Base-by-base conservation (phyloP, 1,139 yeast genomes). In the Trichomonascaceae sp. region DNA sequence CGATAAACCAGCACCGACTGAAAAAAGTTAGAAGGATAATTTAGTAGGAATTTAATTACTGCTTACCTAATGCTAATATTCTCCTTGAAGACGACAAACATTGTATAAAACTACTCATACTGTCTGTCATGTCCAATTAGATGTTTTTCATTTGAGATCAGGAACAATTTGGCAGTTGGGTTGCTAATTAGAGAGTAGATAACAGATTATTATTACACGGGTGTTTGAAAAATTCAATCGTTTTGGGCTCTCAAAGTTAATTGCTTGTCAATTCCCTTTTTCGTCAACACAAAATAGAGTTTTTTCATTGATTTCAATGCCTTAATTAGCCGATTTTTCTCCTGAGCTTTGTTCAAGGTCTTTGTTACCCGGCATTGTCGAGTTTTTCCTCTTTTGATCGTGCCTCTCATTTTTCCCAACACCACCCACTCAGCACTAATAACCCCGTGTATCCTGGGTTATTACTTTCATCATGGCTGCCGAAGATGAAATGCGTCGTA, bases 1-100 rank as follows among this genome's bases (percentile, higher is more conserved):
- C 3, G 91, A 84, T 8, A 88, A 74, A 0, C 96, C 96, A 1
- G 96, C 91, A 1, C 96, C 96, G 1, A 85, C 88, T 38, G 36
- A 7, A 22, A n/a, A 47, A 19, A 30, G 39, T 41, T 30, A 30
- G 53, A 13, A n/a, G 18, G 27, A 43, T 15, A 20, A 27, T 27
- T 9, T 38, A 3, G 1, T 27, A 19, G 30, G 36, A 17, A 18
- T 18, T 22, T 15, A 9, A 5, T 30, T 6, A 5, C 19, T 17
- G 53, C 66, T n/a, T 55, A 64, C 66, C 66, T 9, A 88, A 74
- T 1, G 91, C 93, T 32, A 88, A 75, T 13, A 88, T 79, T 54
- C 82, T 79, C 57, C 77, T 74, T 47, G 85, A 77, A 15, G 74
- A 68, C 30, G 70, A 65, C 46, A 85, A 71, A 59, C 80, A 75